These are phyloP conservation scores for Suillus spraguei DNA, from an alignment of 768 basidiomycete species.

Conservation along the genomic window DNA sequence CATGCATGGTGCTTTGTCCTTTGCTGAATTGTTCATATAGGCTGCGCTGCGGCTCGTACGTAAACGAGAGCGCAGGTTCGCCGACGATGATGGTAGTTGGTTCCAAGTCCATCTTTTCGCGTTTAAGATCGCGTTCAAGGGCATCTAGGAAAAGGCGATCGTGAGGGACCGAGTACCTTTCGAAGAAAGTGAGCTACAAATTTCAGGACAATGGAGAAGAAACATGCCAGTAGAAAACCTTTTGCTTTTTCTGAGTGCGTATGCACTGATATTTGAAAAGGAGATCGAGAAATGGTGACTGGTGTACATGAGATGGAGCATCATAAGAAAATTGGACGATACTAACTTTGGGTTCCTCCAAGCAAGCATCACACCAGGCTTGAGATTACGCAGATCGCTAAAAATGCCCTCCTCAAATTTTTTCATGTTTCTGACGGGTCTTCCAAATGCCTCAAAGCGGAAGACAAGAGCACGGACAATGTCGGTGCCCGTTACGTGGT, in stretches of 20 bases:
- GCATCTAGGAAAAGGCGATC: constrained; percentile 97
- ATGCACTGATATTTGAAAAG: constrained; percentile 97
- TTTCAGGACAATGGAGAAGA: constrained; percentile 7
- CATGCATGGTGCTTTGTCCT: constrained; percentile 36
- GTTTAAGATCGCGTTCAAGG: constrained; percentile 92
- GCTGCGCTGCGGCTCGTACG: constrained; percentile 82
- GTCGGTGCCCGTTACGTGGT: constrained; percentile 96
- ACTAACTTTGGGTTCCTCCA: constrained; percentile 95
- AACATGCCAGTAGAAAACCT: constrained; percentile 93
- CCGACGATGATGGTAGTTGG: constrained; percentile 76
- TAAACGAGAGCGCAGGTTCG: constrained; percentile 88
- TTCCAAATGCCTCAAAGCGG: constrained; percentile 89
- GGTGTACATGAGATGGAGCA: constrained; percentile 16
- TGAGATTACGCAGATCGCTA: constrained; percentile 89
- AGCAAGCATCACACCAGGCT: constrained; percentile 91
- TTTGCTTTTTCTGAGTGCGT: constrained; percentile 97
- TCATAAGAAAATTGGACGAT: constrained; percentile 1
- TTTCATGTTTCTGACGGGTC: constrained; percentile 91
- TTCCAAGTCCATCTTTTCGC: constrained; percentile 89
- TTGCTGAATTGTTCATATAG: constrained; percentile 88
- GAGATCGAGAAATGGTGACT: constrained; percentile 93
- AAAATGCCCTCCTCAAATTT: constrained; percentile 99
- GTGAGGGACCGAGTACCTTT: constrained; percentile 95
- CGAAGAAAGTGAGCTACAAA: neutral
- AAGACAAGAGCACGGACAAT: constrained; percentile 96